phyloP scores from a whole-genome alignment of 2,329 filamentous ascomycete genomes.

The Colletotrichum sp. region DNA sequence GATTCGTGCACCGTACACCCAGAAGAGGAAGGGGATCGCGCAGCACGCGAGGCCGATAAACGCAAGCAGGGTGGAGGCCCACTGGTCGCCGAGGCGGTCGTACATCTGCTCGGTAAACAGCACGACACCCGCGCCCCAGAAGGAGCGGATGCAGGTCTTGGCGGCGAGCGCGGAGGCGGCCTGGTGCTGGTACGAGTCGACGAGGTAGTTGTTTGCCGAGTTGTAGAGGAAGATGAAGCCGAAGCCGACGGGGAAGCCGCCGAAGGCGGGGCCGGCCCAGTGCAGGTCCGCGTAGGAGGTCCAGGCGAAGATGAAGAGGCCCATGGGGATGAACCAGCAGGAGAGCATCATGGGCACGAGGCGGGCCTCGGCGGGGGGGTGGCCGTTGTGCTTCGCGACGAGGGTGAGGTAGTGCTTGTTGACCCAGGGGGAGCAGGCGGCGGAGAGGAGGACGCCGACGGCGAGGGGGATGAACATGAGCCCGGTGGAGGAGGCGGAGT shows the following conservation, averaged over 20 bases:
- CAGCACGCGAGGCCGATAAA: slow-evolving; percentile 81
- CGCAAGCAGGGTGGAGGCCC: slow-evolving; percentile 75
- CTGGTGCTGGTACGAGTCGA: slow-evolving; percentile 70
- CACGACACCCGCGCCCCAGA: slow-evolving; percentile 80
- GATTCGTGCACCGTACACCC: slow-evolving; percentile 75
- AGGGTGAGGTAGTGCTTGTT: slow-evolving; percentile 81
- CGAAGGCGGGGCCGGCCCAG: slow-evolving; percentile 76
- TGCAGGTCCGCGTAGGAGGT: slow-evolving; percentile 66
- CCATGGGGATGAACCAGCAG: slow-evolving; percentile 73
- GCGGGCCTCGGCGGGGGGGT: slow-evolving; percentile 77
- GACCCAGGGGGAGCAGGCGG: slow-evolving; percentile 71
- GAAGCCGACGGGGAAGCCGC: slow-evolving; percentile 75
- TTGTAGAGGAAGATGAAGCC: slow-evolving; percentile 88
- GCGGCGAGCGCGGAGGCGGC: slow-evolving; percentile 82
- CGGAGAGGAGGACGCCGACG: slow-evolving; percentile 73
- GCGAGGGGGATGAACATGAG: slow-evolving; percentile 89
- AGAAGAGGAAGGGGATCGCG: slow-evolving; percentile 83
- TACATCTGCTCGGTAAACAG: slow-evolving; percentile 88
- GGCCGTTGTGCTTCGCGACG: slow-evolving; percentile 67
- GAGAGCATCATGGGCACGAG: slow-evolving; percentile 83
- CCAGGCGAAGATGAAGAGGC: slow-evolving; percentile 65
- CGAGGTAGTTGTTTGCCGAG: slow-evolving; percentile 76
- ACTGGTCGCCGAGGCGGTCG: slow-evolving; percentile 72
- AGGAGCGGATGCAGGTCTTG: slow-evolving; percentile 79
- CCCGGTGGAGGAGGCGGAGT: slow-evolving; percentile 73